Evolutionary conservation across 2,329 filamentous ascomycete genomes (phyloP), one percentile per base, ranked within the genome.

Genomic region (Ascochyta viciae-villosae): DNA sequence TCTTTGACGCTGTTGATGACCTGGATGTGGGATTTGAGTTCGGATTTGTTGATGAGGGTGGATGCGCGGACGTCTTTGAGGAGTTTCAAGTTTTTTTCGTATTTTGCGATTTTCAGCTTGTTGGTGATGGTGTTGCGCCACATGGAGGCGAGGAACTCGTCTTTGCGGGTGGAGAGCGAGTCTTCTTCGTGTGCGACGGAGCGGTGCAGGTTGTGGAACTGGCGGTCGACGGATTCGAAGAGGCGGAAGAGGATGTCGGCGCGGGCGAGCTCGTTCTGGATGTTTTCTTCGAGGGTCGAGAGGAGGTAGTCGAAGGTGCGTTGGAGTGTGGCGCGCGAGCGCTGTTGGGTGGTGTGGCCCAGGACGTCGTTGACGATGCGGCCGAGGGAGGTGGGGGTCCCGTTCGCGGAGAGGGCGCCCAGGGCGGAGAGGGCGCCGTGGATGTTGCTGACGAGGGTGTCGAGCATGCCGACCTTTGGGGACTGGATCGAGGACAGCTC

Each of bases 251-350:
- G 85, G 1, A 87, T 85, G 1, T 92, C 85, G 37, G 89, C 90
- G 76, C 94, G 89, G 50, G 88, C 87, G 19, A 97, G 82, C 76
- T 98, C 93, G 62, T 85, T 89, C 67, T 89, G 87, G 74, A 97
- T 96, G 57, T 90, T 89, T 61, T 96, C 92, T 78, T 98, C 94
- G 22, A 97, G 86, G 0, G 95, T 90, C 33, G 85, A 83, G 35
- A 98, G 83, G 68, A 97, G 94, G 73, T 96, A 91, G 72, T 88
- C 88, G 72, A 96, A 97, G 12, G 93, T 93, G 60, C 91, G 88
- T 65, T 94, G 91, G 10, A 98, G 83, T 4, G 92, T 90, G 24
- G 86, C 83, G 49, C 88, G 89, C 37, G 92, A 93, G 68, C 89
- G 88, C 75, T 97, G 92, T 3, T 90, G 87, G 35, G 87, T 86